These are phyloP conservation scores for Globisporangium polare DNA, from an alignment of 352 stramenopile species.

Conservation along the genomic window DNA sequence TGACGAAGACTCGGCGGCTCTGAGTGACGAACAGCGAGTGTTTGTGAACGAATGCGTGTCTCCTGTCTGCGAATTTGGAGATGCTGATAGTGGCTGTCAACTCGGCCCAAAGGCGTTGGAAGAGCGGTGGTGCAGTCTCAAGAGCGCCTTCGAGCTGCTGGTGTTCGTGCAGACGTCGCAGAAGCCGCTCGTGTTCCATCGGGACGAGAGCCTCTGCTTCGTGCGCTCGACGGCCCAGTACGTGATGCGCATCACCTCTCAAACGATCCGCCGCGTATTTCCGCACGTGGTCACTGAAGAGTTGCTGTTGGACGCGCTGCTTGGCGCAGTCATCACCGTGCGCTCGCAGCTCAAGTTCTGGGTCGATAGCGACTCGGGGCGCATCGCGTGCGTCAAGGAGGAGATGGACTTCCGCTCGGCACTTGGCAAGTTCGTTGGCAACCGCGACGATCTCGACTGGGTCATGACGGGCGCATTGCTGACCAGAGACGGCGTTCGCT, in stretches of 20 bases:
- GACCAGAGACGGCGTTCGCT: slow-evolving; percentile 7
- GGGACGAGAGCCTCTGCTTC: slow-evolving; percentile 4
- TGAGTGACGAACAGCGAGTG: slow-evolving; percentile 1
- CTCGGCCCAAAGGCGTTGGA: background rate
- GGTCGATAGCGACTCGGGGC: slow-evolving; percentile 6
- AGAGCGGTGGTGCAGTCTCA: slow-evolving; percentile 14
- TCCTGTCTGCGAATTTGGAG: slow-evolving; percentile 6
- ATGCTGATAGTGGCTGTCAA: background rate
- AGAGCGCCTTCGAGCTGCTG: slow-evolving; percentile 17
- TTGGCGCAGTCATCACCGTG: slow-evolving; percentile 8
- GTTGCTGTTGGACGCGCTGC: slow-evolving; percentile 1
- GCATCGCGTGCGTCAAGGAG: slow-evolving; percentile 11
- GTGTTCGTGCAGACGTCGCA: slow-evolving; percentile 14
- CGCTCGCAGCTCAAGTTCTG: slow-evolving; percentile 11
- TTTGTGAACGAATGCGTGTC: slow-evolving; percentile 1
- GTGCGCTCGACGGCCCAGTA: slow-evolving; percentile 17
- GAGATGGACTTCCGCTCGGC: slow-evolving; percentile 17
- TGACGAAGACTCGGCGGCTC: background rate
- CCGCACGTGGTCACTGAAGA: slow-evolving; percentile 10
- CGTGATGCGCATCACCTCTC: slow-evolving; percentile 12
- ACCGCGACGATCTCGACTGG: slow-evolving; percentile 15
- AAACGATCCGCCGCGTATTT: slow-evolving; percentile 15
- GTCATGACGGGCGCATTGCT: slow-evolving; percentile 10
- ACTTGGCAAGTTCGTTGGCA: slow-evolving; percentile 9
- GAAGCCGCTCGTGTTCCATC: slow-evolving; percentile 7